phyloP scores from a whole-genome alignment of 305 asterid genomes.

The Solanum aculeatissimum region DNA sequence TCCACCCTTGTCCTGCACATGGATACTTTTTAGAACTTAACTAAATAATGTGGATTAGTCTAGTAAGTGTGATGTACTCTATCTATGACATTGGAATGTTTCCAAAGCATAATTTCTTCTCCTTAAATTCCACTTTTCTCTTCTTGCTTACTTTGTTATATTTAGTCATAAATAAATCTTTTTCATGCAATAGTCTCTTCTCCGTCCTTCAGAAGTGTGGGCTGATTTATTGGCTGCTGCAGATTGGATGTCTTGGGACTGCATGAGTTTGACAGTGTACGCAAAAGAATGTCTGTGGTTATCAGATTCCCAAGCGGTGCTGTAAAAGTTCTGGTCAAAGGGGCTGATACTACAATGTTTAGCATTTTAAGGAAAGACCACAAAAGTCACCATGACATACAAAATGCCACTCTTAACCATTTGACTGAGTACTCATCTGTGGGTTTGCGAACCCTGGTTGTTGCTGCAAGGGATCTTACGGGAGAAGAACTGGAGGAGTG shows the following conservation, averaged over 20 bases:
- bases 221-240: conserved; percentile 9
- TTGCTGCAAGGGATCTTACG: conserved; percentile 66
- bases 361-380: conserved; percentile 47
- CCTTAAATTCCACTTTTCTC: background rate
- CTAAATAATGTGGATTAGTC: background rate
- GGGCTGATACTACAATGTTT: conserved; percentile 96
- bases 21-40: background rate
- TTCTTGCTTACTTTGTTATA: background rate
- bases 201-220: background rate
- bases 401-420: conserved; percentile 43
- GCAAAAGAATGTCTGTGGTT: conserved; percentile 96
- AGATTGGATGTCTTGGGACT: conserved; percentile 98
- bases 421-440: conserved; percentile 76
- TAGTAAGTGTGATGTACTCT: background rate
- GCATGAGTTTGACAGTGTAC: conserved; percentile 97
- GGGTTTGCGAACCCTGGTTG: conserved; percentile 91
- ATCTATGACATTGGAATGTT: background rate
- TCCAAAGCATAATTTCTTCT: background rate
- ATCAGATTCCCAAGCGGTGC: conserved; percentile 66
- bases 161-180: background rate
- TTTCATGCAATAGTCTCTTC: background rate
- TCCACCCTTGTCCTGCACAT: background rate
- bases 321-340: conserved; percentile 90
- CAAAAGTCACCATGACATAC: conserved; percentile 27
- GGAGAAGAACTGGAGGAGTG: conserved; percentile 68